A percentile compares a stretch with the other conserved stretches of the same genome.
These are phyloP conservation scores for Prillingera fragicola DNA, from an alignment of 1,284 basidiomycete genomes.

Conservation along the genomic window DNA sequence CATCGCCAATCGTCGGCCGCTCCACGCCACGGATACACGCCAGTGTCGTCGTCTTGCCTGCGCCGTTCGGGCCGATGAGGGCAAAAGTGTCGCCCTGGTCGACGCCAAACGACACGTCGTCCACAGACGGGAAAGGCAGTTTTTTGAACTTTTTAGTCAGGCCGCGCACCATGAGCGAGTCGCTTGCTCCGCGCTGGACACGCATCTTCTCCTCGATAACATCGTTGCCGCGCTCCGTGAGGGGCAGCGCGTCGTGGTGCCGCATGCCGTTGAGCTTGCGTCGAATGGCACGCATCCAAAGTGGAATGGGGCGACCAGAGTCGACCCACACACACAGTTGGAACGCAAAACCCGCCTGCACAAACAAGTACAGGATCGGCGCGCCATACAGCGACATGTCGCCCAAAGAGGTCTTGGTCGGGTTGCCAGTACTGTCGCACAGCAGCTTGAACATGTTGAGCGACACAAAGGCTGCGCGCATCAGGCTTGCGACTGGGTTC, in stretches of 20 bases:
- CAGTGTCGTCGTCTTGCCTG: conserved; percentile 64
- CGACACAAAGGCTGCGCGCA: conserved; percentile 62
- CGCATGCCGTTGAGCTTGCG: not conserved
- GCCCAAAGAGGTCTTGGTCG: conserved; percentile 53
- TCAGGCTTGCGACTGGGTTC: conserved; percentile 62
- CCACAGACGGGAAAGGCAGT: conserved; percentile 57
- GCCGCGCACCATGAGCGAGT: conserved; percentile 60
- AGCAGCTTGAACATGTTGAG: conserved; percentile 71
- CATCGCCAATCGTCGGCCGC: conserved; percentile 61
- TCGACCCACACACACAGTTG: conserved; percentile 59
- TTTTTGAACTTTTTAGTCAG: conserved; percentile 61
- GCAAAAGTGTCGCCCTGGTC: conserved; percentile 62
- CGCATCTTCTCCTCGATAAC: conserved; percentile 56
- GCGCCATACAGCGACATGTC: conserved; percentile 62
- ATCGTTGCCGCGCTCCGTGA: conserved; percentile 43
- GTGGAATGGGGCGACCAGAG: conserved; percentile 54
- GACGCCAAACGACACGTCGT: conserved; percentile 67
- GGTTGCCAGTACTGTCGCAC: conserved; percentile 57
- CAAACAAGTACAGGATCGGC: conserved; percentile 66
- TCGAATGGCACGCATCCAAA: conserved; percentile 7
- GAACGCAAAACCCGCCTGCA: conserved; percentile 56
- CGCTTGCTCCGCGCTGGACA: conserved; percentile 48
- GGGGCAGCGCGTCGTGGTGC: not conserved
- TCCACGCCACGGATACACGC: conserved; percentile 41
- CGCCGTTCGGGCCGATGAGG: conserved; percentile 72